Evolutionary conservation across 1,284 basidiomycete genomes (phyloP), one percentile per base, ranked within the genome.

Genomic region (Porogramme epimiltina): DNA sequence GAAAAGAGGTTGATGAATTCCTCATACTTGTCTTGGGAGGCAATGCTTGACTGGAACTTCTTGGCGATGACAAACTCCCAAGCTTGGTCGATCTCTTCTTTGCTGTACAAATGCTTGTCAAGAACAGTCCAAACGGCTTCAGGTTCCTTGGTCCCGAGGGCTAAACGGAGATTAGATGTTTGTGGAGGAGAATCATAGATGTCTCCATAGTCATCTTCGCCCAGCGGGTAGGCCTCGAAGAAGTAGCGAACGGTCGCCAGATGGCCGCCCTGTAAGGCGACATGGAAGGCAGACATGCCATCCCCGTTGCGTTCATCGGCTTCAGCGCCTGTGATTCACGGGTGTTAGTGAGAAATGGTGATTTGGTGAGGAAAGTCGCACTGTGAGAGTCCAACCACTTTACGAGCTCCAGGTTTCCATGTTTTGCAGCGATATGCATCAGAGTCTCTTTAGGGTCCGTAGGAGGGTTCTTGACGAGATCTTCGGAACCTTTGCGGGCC

Each of bases 301-400:
- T 72, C 58, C 0, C 73, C 75, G 66, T 89, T 77, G 47, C 79
- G 78, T 66, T 90, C 87, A 52, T 89, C 87, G 20, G 79, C 72
- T 55, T 88, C 84, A 42, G 85, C 85, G 68, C 81, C 88, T 90
- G 62, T 4, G 20, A 10, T 34, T 4, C 5, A 11, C 6, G 15
- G 36, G 5, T 3, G 31, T 51, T 10, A 53, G 42, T 26, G 9
- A 37, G n/a, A 16, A 9, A 39, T 9, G 19, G n/a, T 19, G 4
- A 8, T 3, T 3, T 19, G 16, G 19, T 3, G n/a, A 22, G n/a
- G 10, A 24, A 54, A 62, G n/a, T n/a, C 80, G 57, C 62, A 89
- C 88, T 80, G 65, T 89, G 86, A 3, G 78, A 72, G 65, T 84
- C 79, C 10, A 91, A 76, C 86, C 87, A 90, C 61, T 80, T 67